A percentile compares a stretch with the other conserved stretches of the same genome.
Evolutionary conservation across 257 asterid species (phyloP).

Genomic region (Cinchona pubescens): DNA sequence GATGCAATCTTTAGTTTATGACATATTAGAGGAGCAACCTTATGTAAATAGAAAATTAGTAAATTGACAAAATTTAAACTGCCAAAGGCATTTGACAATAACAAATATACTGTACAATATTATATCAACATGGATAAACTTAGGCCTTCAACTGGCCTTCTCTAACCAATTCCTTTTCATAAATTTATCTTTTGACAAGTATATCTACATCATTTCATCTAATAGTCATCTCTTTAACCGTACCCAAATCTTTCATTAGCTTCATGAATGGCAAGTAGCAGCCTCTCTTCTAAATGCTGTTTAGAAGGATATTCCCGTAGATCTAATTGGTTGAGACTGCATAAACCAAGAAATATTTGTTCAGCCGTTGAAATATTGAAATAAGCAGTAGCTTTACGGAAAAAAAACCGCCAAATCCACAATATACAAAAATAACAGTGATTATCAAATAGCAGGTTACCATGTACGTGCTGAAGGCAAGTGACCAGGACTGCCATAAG

Average conservation of each 20-base stretch:
- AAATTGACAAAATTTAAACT: slow-evolving; percentile 20
- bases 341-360: slow-evolving; percentile 5
- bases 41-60: not conserved
- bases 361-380: not conserved
- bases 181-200: not conserved
- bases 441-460: slow-evolving; percentile 26
- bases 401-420: too few species aligned
- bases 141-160: slow-evolving; percentile 9
- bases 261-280: slow-evolving; percentile 88
- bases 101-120: too few species aligned
- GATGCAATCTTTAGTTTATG: too few species aligned
- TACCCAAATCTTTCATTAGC: slow-evolving; percentile 92
- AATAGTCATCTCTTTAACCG: slow-evolving; percentile 38
- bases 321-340: slow-evolving; percentile 96
- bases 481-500: slow-evolving; percentile 81
- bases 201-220: slow-evolving; percentile 17
- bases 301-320: slow-evolving; percentile 91
- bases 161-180: slow-evolving; percentile 9
- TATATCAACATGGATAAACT: slow-evolving; percentile 18
- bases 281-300: slow-evolving; percentile 73
- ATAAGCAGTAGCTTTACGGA: not conserved
- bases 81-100: slow-evolving; percentile 20
- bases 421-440: not conserved
- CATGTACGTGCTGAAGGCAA: slow-evolving; percentile 98
- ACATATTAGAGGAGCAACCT: too few species aligned